A percentile compares a stretch with the other conserved stretches of the same genome.
These are phyloP conservation scores for Fusarium lateritium DNA, from an alignment of 2,329 filamentous ascomycete genomes.

Conservation along the genomic window DNA sequence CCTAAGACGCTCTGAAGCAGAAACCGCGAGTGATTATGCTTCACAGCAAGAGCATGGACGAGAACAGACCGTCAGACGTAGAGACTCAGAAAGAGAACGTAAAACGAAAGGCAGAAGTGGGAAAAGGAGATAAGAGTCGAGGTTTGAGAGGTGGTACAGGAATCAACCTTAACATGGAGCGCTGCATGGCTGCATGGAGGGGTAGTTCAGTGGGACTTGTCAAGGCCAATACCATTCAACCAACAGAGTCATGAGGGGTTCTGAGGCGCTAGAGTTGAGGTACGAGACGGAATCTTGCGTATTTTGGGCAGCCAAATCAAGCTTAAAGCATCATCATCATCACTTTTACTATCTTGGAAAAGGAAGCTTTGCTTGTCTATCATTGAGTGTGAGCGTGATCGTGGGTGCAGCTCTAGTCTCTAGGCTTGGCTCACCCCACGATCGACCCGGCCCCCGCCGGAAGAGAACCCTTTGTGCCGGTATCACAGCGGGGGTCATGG, in stretches of 20 bases:
- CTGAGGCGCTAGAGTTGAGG: slow-evolving; percentile 17
- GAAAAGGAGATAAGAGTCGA: neutral
- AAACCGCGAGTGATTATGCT: slow-evolving; percentile 16
- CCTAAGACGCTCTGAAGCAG: slow-evolving; percentile 24
- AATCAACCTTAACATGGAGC: slow-evolving; percentile 7
- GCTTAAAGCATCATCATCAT: slow-evolving; percentile 5
- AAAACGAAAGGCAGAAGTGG: slow-evolving; percentile 6
- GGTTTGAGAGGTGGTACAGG: slow-evolving; percentile 3
- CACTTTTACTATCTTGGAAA: slow-evolving; percentile 3
- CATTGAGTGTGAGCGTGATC: neutral
- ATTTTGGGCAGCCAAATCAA: slow-evolving; percentile 8
- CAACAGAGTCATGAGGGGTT: slow-evolving; percentile 18
- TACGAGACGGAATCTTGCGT: neutral
- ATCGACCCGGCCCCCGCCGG: slow-evolving; percentile 10
- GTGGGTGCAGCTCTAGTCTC: neutral
- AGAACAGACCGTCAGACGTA: slow-evolving; percentile 14
- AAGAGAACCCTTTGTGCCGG: neutral
- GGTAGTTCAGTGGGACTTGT: slow-evolving; percentile 35
- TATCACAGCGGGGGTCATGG: slow-evolving; percentile 5
- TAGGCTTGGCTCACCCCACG: slow-evolving; percentile 3
- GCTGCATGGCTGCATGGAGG: slow-evolving; percentile 19
- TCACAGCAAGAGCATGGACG: slow-evolving; percentile 33
- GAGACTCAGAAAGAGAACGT: slow-evolving; percentile 12
- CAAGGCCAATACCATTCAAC: slow-evolving; percentile 20
- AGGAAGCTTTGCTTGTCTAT: slow-evolving; percentile 11